Evolutionary conservation across 139 green algal species (phyloP), one percentile per base, ranked within the genome.

Genomic region (Pseudopediastrum boryanum): DNA sequence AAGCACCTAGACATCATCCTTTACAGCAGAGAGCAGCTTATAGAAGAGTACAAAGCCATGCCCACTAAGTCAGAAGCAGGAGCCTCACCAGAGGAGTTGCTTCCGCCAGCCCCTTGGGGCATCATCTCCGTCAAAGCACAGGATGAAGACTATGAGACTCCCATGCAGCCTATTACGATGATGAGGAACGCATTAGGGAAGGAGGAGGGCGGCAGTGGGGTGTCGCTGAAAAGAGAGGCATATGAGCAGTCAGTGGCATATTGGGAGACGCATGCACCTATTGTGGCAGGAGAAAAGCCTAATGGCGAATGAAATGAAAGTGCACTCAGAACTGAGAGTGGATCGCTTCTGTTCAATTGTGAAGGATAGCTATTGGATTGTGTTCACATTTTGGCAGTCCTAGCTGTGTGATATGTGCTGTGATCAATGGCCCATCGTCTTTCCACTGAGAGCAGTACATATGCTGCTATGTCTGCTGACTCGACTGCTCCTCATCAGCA

Each of bases 121-220:
- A 98, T 99, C 66, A 99, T 98, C 75, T 93, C 82, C 50, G 86
- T 97, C 66, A 96, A 97, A 78, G 71, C 41, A 1, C 91, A 97
- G 79, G 84, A 95, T 65, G 92, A 96, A 69, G 69, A 86, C 23
- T 92, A 86, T 56, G 96, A 99, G 87, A 95, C 89, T 2, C 95
- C 95, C 21, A 89, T 93, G 90, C 87, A 96, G 86, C 96, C 96
- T 13, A 98, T 98, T 84, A 99, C 96, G 2, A 97, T 98, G 79
- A 91, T 99, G 88, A 85, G 96, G 6, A 99, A 99, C 79, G 85
- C 94, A 38, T 75, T 98, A 44, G 95, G 95, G 0, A 81, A 83
- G 3, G 90, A 94, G n/a, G 89, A 99, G 80, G 95, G 96, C 31
- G 96, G 96, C 44, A 96, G 89, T 51, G 95, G 96, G 0, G 94